These are phyloP conservation scores for Mortierella sp. DNA, from an alignment of 371 early-diverging fungal genomes.

Conservation along the genomic window DNA sequence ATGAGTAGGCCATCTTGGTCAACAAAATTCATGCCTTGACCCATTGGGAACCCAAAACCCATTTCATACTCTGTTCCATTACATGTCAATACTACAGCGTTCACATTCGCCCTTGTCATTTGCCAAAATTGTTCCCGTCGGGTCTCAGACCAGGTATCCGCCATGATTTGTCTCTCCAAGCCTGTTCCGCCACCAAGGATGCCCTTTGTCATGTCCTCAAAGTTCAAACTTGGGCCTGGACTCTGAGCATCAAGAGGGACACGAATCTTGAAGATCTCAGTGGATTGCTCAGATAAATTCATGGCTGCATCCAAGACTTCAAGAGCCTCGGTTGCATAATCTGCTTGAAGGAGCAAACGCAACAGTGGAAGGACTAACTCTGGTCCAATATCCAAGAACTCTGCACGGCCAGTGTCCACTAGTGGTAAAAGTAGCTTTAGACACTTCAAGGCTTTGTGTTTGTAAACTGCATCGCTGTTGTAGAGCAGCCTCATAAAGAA, in stretches of 20 bases:
- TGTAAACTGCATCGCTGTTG: conserved; percentile 72
- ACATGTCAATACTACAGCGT: conserved; percentile 46
- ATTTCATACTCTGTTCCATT: conserved; percentile 47
- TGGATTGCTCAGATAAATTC: conserved; percentile 54
- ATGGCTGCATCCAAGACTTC: conserved; percentile 79
- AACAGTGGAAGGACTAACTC: conserved; percentile 68
- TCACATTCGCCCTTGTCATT: conserved; percentile 52
- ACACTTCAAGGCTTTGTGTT: conserved; percentile 72
- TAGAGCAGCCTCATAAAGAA: conserved; percentile 75
- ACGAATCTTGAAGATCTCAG: conserved; percentile 51
- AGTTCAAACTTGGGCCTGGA: conserved; percentile 45
- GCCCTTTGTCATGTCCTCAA: conserved; percentile 56
- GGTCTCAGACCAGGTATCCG: conserved; percentile 28
- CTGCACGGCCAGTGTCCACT: conserved; percentile 57
- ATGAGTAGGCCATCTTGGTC: conserved; percentile 44
- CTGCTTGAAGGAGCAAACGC: conserved; percentile 70
- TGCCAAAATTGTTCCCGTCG: conserved; percentile 54
- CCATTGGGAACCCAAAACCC: conserved; percentile 25
- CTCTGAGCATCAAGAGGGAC: conserved; percentile 48
- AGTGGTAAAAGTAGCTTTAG: conserved; percentile 75
- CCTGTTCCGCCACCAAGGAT: conserved; percentile 54
- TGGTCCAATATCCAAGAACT: conserved; percentile 56
- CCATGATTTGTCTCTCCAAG: conserved; percentile 37
- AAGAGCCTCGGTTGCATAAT: conserved; percentile 75
- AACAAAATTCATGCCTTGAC: conserved; percentile 31